A percentile compares a stretch with the other conserved stretches of the same genome.
These are phyloP conservation scores for Acanthamoeba royreba DNA, from an alignment of 208 protist species.

Conservation along the genomic window DNA sequence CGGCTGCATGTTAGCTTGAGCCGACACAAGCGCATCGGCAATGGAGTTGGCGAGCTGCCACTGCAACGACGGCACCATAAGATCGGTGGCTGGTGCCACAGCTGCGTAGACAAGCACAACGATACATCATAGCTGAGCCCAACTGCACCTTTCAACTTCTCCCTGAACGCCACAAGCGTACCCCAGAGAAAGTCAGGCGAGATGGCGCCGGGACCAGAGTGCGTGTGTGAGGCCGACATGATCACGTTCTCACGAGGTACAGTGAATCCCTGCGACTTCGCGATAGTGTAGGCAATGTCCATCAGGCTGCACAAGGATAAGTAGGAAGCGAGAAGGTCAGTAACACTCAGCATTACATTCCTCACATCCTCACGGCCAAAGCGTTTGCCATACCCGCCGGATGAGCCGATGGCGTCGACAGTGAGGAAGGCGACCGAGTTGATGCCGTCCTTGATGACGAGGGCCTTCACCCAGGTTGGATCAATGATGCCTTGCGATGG, in stretches of 20 bases:
- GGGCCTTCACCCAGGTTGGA: conserved; percentile 6
- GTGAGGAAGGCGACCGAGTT: background rate
- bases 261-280: background rate
- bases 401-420: conserved; percentile 7
- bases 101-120: background rate
- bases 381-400: background rate
- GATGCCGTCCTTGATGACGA: background rate
- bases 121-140: background rate
- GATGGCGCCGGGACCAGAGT: conserved; percentile 51
- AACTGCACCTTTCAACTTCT: background rate
- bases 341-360: background rate
- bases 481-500: conserved; percentile 26
- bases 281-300: background rate
- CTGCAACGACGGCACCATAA: conserved; percentile 48
- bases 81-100: conserved; percentile 35
- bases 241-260: background rate
- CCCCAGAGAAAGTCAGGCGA: conserved; percentile 53
- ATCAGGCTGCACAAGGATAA: background rate
- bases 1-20: background rate
- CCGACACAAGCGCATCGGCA: conserved; percentile 34
- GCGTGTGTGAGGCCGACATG: conserved; percentile 35
- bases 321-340: background rate
- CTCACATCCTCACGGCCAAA: background rate
- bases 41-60: conserved; percentile 30
- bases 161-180: background rate